A percentile compares a stretch with the other conserved stretches of the same genome.
Evolutionary conservation across 257 asterid species (phyloP).

Genomic region (Cruciata laevipes): DNA sequence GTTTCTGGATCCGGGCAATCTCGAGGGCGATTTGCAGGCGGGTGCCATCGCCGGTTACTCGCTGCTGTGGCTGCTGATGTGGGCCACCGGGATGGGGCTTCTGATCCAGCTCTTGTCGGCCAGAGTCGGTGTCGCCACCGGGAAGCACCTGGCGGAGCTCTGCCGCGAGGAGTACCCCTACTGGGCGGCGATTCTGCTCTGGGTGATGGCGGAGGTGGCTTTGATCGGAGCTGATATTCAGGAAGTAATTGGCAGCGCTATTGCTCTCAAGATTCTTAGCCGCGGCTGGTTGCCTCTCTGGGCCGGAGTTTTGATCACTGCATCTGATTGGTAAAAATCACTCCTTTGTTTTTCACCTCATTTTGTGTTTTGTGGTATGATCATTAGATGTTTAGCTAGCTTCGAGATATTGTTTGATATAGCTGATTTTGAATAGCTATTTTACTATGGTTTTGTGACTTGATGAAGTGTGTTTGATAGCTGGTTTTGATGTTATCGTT

Average conservation of each 20-base stretch:
- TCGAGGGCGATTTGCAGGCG: slow-evolving; percentile 93
- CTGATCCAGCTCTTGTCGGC: slow-evolving; percentile 77
- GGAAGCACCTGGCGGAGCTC: slow-evolving; percentile 88
- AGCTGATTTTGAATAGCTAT: neutral
- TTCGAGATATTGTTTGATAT: neutral
- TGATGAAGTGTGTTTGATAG: neutral
- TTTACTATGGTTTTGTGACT: neutral
- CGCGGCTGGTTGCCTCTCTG: slow-evolving; percentile 67
- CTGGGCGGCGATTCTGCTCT: slow-evolving; percentile 70
- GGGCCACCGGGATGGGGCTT: slow-evolving; percentile 90
- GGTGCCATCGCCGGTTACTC: slow-evolving; percentile 97
- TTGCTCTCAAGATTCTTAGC: slow-evolving; percentile 84
- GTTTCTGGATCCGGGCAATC: slow-evolving; percentile 89
- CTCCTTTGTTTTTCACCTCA: neutral
- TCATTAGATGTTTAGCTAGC: neutral
- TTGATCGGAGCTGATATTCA: slow-evolving; percentile 93
- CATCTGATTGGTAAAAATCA: slow-evolving; percentile 67
- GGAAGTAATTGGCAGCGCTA: slow-evolving; percentile 96
- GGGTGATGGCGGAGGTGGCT: slow-evolving; percentile 96
- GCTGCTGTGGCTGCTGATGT: slow-evolving; percentile 70
- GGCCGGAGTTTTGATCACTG: slow-evolving; percentile 89
- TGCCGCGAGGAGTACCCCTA: slow-evolving; percentile 85
- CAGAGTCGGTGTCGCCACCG: slow-evolving; percentile 86
- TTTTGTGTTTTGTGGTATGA: neutral
- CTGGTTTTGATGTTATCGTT: neutral